A percentile compares a stretch with the other conserved stretches of the same genome.
Evolutionary conservation across 177 flowering plant species (phyloP).

Genomic region (Vitis hybrid): DNA sequence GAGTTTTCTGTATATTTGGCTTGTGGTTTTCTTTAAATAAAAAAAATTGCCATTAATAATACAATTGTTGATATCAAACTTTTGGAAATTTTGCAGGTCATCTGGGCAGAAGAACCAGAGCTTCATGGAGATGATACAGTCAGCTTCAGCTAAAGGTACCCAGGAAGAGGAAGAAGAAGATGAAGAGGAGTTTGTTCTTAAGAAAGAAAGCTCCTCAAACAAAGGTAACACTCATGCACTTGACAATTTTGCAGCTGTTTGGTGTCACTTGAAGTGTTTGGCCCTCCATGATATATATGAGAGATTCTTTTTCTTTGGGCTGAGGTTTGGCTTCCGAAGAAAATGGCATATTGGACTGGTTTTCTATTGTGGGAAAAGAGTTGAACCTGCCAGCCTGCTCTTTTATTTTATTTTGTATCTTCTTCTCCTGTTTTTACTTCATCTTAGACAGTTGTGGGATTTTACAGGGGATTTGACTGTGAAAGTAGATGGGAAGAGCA

Average conservation of each 20-base stretch:
- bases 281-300: too few species aligned
- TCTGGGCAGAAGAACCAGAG: slow-evolving; percentile 27
- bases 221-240: slow-evolving; percentile 31
- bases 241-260: background rate
- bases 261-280: too few species aligned
- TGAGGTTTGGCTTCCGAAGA: too few species aligned
- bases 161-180: slow-evolving; percentile 64
- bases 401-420: too few species aligned
- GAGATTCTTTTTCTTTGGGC: background rate
- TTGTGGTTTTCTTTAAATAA: background rate
- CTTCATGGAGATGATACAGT: slow-evolving; percentile 65
- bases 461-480: slow-evolving; percentile 50
- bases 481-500: slow-evolving; percentile 56
- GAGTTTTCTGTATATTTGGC: background rate
- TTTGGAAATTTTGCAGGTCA: slow-evolving; percentile 18
- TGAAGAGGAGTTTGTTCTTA: slow-evolving; percentile 52
- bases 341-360: too few species aligned
- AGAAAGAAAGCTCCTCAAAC: slow-evolving; percentile 50
- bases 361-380: too few species aligned
- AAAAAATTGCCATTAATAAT: background rate
- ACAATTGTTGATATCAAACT: background rate
- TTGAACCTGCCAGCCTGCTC: too few species aligned
- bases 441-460: background rate
- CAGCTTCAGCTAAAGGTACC: slow-evolving; percentile 47
- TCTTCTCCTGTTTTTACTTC: background rate